These are phyloP conservation scores for Micractinium sp. DNA, from an alignment of 139 green algal genomes.

Conservation along the genomic window DNA sequence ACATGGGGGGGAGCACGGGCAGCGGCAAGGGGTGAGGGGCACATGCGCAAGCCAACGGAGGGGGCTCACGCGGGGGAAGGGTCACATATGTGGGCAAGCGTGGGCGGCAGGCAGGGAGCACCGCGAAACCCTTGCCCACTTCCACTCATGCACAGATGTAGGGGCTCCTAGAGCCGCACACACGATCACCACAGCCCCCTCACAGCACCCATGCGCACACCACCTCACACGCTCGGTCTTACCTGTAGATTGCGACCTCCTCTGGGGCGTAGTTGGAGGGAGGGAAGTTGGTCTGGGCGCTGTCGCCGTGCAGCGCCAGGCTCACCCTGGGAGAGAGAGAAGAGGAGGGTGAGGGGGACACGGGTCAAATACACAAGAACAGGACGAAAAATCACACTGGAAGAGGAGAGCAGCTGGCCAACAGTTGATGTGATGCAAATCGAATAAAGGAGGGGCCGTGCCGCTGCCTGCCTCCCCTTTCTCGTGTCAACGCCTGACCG, in stretches of 20 bases:
- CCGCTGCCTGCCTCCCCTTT: too few relatives aligned
- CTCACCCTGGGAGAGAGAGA: slow-evolving; percentile 31
- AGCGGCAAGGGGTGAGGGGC: background rate
- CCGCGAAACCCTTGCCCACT: too few relatives aligned
- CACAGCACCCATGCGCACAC: too few relatives aligned
- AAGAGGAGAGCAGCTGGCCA: background rate
- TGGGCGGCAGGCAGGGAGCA: too few relatives aligned
- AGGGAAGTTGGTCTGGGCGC: slow-evolving; percentile 76
- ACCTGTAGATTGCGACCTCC: slow-evolving; percentile 30
- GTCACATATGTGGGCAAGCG: too few relatives aligned
- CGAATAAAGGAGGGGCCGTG: too few relatives aligned
- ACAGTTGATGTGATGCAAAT: background rate
- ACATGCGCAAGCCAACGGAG: background rate
- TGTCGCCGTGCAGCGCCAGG: slow-evolving; percentile 65
- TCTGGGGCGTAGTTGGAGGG: slow-evolving; percentile 51
- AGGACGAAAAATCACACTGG: background rate
- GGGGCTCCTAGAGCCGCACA: too few relatives aligned
- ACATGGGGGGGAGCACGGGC: background rate
- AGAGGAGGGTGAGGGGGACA: background rate
- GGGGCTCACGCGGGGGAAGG: background rate
- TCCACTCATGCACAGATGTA: too few relatives aligned
- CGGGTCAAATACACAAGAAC: background rate
- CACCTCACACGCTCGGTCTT: background rate
- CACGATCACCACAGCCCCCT: too few relatives aligned
- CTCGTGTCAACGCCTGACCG: too few relatives aligned